Conservation (phyloP, 352 stramenopile species). For the Globisporangium recalcitrans region DNA sequence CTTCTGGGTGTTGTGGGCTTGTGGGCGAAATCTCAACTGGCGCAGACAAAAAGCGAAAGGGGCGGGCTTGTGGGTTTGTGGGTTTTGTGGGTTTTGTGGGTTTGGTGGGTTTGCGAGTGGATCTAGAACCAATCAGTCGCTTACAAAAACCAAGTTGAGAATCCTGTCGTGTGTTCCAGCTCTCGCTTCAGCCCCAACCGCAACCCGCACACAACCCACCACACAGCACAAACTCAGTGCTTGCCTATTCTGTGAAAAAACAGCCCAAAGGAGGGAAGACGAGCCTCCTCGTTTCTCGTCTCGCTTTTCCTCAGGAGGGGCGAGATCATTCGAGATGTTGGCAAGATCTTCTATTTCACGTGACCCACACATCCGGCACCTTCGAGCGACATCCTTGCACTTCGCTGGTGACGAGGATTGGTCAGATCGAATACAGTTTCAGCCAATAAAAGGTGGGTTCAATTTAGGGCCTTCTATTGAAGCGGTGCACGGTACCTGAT, state of each 20-base stretch:
- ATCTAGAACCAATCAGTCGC: background rate
- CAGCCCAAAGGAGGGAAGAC: background rate
- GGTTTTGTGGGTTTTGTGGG: too few relatives aligned
- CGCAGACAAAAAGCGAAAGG: conserved; percentile 7
- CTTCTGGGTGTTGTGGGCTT: background rate
- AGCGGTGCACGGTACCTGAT: background rate
- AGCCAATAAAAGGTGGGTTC: background rate
- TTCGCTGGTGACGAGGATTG: background rate
- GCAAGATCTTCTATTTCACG: conserved; percentile 33
- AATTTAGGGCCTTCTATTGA: background rate
- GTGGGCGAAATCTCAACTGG: conserved; percentile 24
- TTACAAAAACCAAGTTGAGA: background rate
- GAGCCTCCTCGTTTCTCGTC: too few relatives aligned
- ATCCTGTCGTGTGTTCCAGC: too few relatives aligned
- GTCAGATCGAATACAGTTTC: background rate
- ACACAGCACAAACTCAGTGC: background rate
- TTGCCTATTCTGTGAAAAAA: conserved; percentile 4
- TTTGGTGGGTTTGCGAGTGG: too few relatives aligned
- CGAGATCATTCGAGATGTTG: conserved; percentile 16
- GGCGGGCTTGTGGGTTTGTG: background rate
- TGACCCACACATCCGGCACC: conserved; percentile 15
- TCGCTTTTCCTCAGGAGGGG: too few relatives aligned
- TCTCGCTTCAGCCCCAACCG: too few relatives aligned
- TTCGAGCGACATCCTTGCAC: background rate
- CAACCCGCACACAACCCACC: background rate